These are phyloP conservation scores for Botrytis fabae DNA, from an alignment of 2,329 filamentous ascomycete species.

Conservation along the genomic window DNA sequence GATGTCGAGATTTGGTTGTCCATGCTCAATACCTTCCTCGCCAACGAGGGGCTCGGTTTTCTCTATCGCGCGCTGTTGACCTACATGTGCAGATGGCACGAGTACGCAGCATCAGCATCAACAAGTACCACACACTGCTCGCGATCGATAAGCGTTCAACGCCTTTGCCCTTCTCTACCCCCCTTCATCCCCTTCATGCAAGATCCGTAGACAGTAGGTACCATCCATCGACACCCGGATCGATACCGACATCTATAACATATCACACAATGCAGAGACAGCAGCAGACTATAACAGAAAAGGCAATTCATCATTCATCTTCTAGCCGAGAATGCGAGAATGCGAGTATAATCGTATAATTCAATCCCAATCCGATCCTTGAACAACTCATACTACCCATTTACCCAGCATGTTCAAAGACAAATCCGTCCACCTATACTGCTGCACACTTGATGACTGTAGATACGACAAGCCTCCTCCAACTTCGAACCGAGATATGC, in stretches of 20 bases:
- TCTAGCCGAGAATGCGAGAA: background rate
- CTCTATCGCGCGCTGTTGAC: too few relatives aligned
- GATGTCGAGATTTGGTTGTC: background rate
- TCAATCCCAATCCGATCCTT: background rate
- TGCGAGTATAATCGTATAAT: background rate
- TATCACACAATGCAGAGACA: background rate
- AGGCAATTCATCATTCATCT: background rate
- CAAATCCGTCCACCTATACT: slow-evolving; percentile 12
- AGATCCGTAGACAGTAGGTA: background rate
- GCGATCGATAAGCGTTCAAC: background rate
- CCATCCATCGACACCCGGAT: background rate
- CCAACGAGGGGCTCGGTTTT: background rate
- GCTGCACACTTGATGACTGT: background rate
- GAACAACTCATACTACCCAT: background rate
- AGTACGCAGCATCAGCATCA: background rate
- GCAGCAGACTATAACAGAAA: background rate
- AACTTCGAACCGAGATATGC: slow-evolving; percentile 1
- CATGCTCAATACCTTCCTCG: background rate
- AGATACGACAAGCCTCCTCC: slow-evolving; percentile 13
- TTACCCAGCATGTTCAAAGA: background rate
- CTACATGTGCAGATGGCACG: background rate
- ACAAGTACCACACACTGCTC: background rate
- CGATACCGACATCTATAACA: background rate
- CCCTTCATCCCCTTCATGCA: background rate
- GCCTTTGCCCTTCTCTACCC: background rate